Evolutionary conservation across 352 stramenopile species (phyloP).

Genomic region (Phytopythium oedochilum): DNA sequence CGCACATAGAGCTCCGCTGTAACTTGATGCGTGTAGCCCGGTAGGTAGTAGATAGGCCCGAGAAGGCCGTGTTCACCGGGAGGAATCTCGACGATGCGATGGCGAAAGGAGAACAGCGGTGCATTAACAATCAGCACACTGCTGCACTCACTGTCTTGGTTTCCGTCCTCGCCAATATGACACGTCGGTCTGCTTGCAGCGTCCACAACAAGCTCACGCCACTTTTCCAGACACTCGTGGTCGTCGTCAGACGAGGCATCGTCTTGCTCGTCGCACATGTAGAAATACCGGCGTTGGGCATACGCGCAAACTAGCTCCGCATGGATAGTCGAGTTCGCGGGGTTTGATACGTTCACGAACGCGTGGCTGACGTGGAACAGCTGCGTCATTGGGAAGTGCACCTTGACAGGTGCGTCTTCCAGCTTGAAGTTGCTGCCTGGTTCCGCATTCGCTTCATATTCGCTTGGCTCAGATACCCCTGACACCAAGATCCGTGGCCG

Average conservation of each 20-base stretch:
- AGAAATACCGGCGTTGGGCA: constrained; percentile 38
- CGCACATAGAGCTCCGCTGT: constrained; percentile 39
- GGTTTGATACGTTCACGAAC: constrained; percentile 39
- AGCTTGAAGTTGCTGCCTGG: background rate
- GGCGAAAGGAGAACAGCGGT: constrained; percentile 33
- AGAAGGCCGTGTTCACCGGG: constrained; percentile 19
- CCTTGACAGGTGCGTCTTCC: background rate
- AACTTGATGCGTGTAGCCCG: constrained; percentile 27
- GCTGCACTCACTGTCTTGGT: background rate
- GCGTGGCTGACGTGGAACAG: constrained; percentile 16
- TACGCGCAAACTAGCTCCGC: constrained; percentile 43
- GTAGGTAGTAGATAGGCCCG: constrained; percentile 64
- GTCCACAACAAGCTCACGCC: background rate
- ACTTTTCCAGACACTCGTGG: background rate
- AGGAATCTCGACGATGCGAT: constrained; percentile 17
- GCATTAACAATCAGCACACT: constrained; percentile 7
- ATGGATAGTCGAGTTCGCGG: constrained; percentile 36
- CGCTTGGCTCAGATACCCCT: background rate
- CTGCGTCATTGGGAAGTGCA: constrained; percentile 37
- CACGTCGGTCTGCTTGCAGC: background rate
- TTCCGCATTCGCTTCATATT: background rate
- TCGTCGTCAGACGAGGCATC: background rate
- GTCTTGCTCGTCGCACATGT: constrained; percentile 24
- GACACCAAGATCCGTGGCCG: background rate
- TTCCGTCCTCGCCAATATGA: background rate